Evolutionary conservation across 495 filamentous ascomycete genomes (phyloP).

Genomic region (Xylaria castorea): DNA sequence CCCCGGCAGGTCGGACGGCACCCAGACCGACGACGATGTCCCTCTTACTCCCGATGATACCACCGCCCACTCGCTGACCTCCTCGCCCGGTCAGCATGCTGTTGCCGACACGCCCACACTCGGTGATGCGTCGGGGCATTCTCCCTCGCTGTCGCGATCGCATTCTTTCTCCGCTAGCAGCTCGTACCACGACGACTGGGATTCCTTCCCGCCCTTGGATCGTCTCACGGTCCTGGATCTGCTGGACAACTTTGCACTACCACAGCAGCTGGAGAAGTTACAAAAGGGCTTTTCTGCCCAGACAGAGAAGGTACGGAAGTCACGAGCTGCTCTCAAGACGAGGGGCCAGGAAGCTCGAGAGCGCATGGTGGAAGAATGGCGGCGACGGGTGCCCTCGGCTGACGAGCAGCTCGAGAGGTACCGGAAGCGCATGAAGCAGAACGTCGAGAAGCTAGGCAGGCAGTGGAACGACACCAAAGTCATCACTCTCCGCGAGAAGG

Average conservation of each 20-base stretch:
- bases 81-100: conserved; percentile 49
- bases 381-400: conserved; percentile 77
- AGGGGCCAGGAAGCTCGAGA: conserved; percentile 60
- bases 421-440: conserved; percentile 79
- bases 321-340: conserved; percentile 73
- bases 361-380: conserved; percentile 86
- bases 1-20: conserved; percentile 47
- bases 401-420: conserved; percentile 95
- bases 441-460: conserved; percentile 83
- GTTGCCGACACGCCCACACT: conserved; percentile 52
- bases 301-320: conserved; percentile 81
- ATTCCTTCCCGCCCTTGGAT: conserved; percentile 84
- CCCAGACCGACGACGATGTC: conserved; percentile 52
- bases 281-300: conserved; percentile 80
- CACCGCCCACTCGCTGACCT: conserved; percentile 45
- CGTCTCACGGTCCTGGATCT: conserved; percentile 90
- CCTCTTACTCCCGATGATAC: conserved; percentile 51
- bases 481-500: conserved; percentile 90
- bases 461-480: conserved; percentile 88
- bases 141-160: conserved; percentile 68
- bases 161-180: conserved; percentile 79
- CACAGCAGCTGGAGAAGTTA: conserved; percentile 86
- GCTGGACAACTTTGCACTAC: conserved; percentile 90
- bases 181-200: conserved; percentile 88
- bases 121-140: conserved; percentile 52